Evolutionary conservation across 2,329 filamentous ascomycete genomes (phyloP).

Genomic region (Coleophoma crateriformis): DNA sequence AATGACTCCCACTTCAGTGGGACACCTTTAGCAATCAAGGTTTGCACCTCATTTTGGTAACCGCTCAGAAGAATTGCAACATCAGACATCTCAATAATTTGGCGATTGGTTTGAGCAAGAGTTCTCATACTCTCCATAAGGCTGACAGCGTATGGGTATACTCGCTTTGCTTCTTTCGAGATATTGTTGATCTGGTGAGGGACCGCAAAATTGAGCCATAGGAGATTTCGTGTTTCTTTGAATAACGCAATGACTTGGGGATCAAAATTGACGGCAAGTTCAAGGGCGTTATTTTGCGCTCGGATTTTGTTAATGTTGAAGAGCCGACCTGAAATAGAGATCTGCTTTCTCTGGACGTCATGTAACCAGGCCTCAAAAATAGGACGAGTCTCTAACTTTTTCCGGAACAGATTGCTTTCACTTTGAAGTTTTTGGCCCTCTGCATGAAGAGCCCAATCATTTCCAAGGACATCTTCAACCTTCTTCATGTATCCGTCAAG

Average conservation of each 20-base stretch:
- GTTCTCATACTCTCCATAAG: conserved; percentile 98
- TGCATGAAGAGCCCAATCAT: conserved; percentile 89
- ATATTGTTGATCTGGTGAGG: conserved; percentile 93
- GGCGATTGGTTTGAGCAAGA: conserved; percentile 78
- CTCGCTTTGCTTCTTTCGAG: conserved; percentile 96
- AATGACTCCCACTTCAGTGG: conserved; percentile 96
- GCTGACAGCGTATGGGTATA: conserved; percentile 96
- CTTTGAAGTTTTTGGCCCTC: conserved; percentile 91
- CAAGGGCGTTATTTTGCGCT: conserved; percentile 82
- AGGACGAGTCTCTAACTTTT: conserved; percentile 88
- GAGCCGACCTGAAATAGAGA: conserved; percentile 85
- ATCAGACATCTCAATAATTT: conserved; percentile 79
- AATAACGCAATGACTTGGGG: conserved; percentile 95
- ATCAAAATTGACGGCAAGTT: conserved; percentile 94
- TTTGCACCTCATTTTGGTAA: conserved; percentile 86
- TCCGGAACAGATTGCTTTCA: conserved; percentile 89
- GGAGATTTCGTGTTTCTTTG: conserved; percentile 94
- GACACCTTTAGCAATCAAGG: conserved; percentile 77
- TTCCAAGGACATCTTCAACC: conserved; percentile 94
- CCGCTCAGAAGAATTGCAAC: conserved; percentile 84
- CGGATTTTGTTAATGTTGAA: conserved; percentile 87
- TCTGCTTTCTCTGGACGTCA: conserved; percentile 81
- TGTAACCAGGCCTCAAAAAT: conserved; percentile 96
- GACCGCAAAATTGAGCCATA: conserved; percentile 91
- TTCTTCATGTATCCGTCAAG: conserved; percentile 97